phyloP scores from a whole-genome alignment of 2,329 filamentous ascomycete species.

The Fusarium sp. region DNA sequence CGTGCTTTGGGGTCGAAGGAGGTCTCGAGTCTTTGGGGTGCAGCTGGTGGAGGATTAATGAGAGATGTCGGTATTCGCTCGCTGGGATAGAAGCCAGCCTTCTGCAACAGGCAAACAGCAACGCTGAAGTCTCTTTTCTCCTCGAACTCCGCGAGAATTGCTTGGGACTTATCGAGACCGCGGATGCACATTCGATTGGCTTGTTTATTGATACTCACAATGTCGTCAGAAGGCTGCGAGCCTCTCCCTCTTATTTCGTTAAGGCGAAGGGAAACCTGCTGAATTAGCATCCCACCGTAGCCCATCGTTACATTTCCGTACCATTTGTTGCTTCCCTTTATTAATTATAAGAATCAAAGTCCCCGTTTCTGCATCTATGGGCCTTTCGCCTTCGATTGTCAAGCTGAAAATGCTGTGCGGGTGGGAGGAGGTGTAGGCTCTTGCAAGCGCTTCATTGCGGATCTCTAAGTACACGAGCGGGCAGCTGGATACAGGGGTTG shows the following conservation, averaged over 20 bases:
- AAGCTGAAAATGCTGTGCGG: slow-evolving; percentile 45
- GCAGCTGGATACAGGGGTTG: slow-evolving; percentile 50
- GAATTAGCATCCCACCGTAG: slow-evolving; percentile 1
- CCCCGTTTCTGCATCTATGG: slow-evolving; percentile 20
- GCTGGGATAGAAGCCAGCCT: slow-evolving; percentile 49
- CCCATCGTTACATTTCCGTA: slow-evolving; percentile 24
- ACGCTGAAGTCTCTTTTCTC: slow-evolving; percentile 53
- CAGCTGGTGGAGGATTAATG: neutral
- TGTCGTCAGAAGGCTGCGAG: slow-evolving; percentile 18
- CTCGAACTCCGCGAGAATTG: slow-evolving; percentile 48
- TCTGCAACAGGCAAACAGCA: slow-evolving; percentile 51
- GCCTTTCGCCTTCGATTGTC: slow-evolving; percentile 48
- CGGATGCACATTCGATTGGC: slow-evolving; percentile 45
- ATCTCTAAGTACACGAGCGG: slow-evolving; percentile 52
- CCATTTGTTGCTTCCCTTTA: slow-evolving; percentile 44
- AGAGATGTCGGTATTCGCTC: slow-evolving; percentile 26
- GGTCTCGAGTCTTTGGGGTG: neutral
- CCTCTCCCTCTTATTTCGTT: slow-evolving; percentile 43
- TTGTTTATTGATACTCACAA: slow-evolving; percentile 42
- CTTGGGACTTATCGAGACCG: slow-evolving; percentile 45
- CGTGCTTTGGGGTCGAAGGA: slow-evolving; percentile 37
- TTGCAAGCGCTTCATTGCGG: slow-evolving; percentile 37
- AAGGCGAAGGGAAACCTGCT: slow-evolving; percentile 51
- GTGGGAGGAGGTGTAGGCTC: slow-evolving; percentile 40
- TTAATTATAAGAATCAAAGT: slow-evolving; percentile 48